These are phyloP conservation scores for Hypoxylon sp. DNA, from an alignment of 2,329 filamentous ascomycete species.

Conservation along the genomic window DNA sequence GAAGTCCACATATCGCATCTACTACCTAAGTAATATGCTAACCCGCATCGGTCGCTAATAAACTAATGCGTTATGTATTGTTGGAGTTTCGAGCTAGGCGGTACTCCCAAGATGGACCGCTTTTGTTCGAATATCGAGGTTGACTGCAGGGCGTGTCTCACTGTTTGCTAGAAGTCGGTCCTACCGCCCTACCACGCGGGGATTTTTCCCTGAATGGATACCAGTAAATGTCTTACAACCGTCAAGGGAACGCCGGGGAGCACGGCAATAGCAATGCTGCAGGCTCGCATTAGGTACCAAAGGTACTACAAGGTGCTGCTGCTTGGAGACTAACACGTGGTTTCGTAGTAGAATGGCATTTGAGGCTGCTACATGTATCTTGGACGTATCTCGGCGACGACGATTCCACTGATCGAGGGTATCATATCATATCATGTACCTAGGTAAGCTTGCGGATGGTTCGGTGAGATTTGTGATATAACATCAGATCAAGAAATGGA, in stretches of 20 bases:
- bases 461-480: not conserved
- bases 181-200: constrained; percentile 34
- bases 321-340: constrained; percentile 32
- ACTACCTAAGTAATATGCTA: constrained; percentile 3
- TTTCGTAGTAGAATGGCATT: constrained; percentile 22
- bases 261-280: constrained; percentile 30
- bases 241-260: constrained; percentile 30
- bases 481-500: not conserved
- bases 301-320: not conserved
- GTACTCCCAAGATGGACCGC: constrained; percentile 6
- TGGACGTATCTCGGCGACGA: not conserved
- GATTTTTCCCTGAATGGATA: constrained; percentile 27
- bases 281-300: constrained; percentile 13
- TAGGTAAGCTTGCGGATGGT: not conserved
- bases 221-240: constrained; percentile 29
- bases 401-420: not conserved
- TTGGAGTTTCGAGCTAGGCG: constrained; percentile 18
- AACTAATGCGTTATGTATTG: constrained; percentile 11
- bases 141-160: constrained; percentile 29
- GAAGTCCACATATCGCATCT: constrained; percentile 12
- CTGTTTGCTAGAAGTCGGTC: constrained; percentile 27
- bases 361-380: constrained; percentile 19
- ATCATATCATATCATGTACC: not conserved
- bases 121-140: constrained; percentile 4
- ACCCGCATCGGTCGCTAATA: constrained; percentile 17